These are phyloP conservation scores for Septoria petroselini DNA, from an alignment of 2,329 filamentous ascomycete genomes.

Conservation along the genomic window DNA sequence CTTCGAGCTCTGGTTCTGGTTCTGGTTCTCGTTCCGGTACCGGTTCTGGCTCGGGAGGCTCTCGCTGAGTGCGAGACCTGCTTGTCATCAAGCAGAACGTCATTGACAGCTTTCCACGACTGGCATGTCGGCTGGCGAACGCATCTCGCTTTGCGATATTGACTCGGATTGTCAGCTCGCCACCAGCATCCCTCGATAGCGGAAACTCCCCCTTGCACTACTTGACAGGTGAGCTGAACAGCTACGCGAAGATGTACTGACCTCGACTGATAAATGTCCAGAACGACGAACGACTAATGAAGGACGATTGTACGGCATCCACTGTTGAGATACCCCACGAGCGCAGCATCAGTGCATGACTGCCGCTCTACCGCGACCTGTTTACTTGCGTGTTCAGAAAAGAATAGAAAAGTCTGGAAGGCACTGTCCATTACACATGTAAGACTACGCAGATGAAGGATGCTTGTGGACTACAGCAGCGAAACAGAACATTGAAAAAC, in stretches of 20 bases:
- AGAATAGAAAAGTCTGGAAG: slow-evolving; percentile 6
- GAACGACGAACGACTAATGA: slow-evolving; percentile 9
- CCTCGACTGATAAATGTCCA: not conserved
- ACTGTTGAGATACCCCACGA: slow-evolving; percentile 12
- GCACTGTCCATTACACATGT: slow-evolving; percentile 6
- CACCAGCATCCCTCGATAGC: too few relatives aligned
- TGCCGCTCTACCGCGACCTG: slow-evolving; percentile 9
- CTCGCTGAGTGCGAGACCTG: too few relatives aligned
- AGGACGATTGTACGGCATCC: slow-evolving; percentile 9
- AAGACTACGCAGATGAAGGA: slow-evolving; percentile 4
- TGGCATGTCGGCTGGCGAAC: not conserved
- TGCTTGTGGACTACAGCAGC: not conserved
- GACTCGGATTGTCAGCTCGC: too few relatives aligned
- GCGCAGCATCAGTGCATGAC: slow-evolving; percentile 9
- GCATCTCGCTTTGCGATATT: not conserved
- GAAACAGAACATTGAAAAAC: too few relatives aligned
- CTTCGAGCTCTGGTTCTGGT: not conserved
- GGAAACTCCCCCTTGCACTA: slow-evolving; percentile 1
- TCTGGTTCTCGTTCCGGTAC: too few relatives aligned
- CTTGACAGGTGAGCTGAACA: not conserved
- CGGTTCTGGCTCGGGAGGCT: not conserved
- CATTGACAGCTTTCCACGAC: not conserved
- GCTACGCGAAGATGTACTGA: not conserved
- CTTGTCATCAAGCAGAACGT: too few relatives aligned
- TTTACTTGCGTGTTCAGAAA: not conserved